A percentile compares a stretch with the other conserved stretches of the same genome.
Conservation (phyloP, 2,329 filamentous ascomycete species). For the Alternaria novae-zelandiae region DNA sequence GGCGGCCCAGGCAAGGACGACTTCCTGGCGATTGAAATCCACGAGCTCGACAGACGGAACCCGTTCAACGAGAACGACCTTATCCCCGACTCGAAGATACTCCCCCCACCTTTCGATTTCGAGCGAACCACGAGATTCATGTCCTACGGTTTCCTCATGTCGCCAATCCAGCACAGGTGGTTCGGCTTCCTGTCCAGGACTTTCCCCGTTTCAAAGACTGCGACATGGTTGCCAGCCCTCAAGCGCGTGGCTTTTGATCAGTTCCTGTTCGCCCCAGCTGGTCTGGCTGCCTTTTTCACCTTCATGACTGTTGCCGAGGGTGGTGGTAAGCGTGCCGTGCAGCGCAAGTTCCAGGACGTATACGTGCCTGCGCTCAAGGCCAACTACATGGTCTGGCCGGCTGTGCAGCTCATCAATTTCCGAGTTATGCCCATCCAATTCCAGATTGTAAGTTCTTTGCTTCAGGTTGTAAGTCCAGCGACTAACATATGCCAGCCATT, state of each 20-base stretch:
- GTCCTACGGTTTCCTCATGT: constrained; percentile 96
- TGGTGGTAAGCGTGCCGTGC: constrained; percentile 79
- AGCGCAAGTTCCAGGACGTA: constrained; percentile 88
- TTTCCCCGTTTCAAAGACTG: constrained; percentile 82
- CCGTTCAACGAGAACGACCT: constrained; percentile 69
- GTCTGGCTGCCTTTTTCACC: constrained; percentile 87
- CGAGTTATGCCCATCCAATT: constrained; percentile 92
- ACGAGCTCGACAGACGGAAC: constrained; percentile 83
- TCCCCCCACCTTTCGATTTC: constrained; percentile 90
- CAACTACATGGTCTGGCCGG: constrained; percentile 94
- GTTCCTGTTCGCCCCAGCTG: constrained; percentile 88
- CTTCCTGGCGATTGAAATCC: constrained; percentile 82
- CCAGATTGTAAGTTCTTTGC: constrained; percentile 76
- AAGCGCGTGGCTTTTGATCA: constrained; percentile 94
- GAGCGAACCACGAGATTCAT: constrained; percentile 94
- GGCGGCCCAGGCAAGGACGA: constrained; percentile 69
- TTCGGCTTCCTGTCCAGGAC: constrained; percentile 81
- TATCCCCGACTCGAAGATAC: constrained; percentile 65
- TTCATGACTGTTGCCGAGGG: constrained; percentile 97
- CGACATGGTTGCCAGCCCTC: constrained; percentile 74
- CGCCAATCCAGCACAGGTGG: constrained; percentile 94
- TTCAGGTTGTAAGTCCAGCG: not conserved
- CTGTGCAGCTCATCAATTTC: constrained; percentile 97
- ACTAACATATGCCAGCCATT: constrained; percentile 71
- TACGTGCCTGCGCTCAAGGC: constrained; percentile 94